A percentile compares a stretch with the other conserved stretches of the same genome.
These are phyloP conservation scores for Hypholoma sublateritium DNA, from an alignment of 768 basidiomycete genomes.

Conservation along the genomic window DNA sequence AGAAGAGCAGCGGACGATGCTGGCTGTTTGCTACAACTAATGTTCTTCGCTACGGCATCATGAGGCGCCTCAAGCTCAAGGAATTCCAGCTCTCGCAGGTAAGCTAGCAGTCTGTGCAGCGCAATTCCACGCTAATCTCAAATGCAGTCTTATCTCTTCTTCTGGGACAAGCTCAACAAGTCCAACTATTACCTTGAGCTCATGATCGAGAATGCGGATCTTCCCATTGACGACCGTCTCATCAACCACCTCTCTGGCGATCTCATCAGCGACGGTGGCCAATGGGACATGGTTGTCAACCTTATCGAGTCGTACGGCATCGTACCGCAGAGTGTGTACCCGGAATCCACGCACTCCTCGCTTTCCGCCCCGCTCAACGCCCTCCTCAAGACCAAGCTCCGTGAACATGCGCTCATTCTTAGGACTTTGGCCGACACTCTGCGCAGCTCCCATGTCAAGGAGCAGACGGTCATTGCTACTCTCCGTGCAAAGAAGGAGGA, in stretches of 20 bases:
- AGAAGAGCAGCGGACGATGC: constrained; percentile 88
- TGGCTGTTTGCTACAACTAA: constrained; percentile 96
- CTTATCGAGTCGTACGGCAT: constrained; percentile 74
- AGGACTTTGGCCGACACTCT: constrained; percentile 61
- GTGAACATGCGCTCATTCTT: constrained; percentile 86
- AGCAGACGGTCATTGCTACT: constrained; percentile 45
- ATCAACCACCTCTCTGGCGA: constrained; percentile 72
- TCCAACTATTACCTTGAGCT: constrained; percentile 90
- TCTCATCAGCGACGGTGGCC: constrained; percentile 89
- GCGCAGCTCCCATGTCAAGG: constrained; percentile 43
- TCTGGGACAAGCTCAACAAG: constrained; percentile 97
- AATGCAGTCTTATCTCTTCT: constrained; percentile 81
- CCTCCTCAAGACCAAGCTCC: constrained; percentile 86
- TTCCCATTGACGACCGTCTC: constrained; percentile 82
- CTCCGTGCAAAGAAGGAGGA: constrained; percentile 84
- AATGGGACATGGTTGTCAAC: constrained; percentile 88
- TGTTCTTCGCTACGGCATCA: constrained; percentile 77
- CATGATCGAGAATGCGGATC: constrained; percentile 76
- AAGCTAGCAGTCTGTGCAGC: constrained; percentile 10
- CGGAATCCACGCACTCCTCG: constrained; percentile 84
- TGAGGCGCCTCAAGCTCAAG: constrained; percentile 81
- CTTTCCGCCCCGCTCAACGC: constrained; percentile 69
- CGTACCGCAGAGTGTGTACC: constrained; percentile 79
- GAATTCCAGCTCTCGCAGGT: constrained; percentile 94
- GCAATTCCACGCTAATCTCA: neutral